A percentile compares a stretch with the other conserved stretches of the same genome.
These are phyloP conservation scores for Boletus rex-veris DNA, from an alignment of 768 basidiomycete species.

Conservation along the genomic window DNA sequence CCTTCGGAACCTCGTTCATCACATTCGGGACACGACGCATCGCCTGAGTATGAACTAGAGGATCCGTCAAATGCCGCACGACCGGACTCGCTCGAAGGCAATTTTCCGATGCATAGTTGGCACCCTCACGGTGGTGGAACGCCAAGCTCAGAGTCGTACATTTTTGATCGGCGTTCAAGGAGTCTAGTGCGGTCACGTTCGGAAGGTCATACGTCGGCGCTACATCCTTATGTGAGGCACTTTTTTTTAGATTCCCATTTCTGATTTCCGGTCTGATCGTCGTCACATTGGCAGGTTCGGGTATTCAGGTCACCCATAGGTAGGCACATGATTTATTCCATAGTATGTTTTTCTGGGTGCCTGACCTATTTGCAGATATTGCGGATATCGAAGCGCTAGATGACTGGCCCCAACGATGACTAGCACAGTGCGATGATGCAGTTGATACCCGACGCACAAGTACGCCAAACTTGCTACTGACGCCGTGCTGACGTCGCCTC, in stretches of 20 bases:
- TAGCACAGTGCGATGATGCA: neutral
- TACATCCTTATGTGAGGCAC: slow-evolving; percentile 31
- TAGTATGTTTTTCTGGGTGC: neutral
- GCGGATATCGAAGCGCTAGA: slow-evolving; percentile 27
- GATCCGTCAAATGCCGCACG: slow-evolving; percentile 14
- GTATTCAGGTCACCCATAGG: slow-evolving; percentile 33
- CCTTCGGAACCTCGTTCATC: slow-evolving; percentile 18
- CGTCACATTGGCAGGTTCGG: slow-evolving; percentile 20
- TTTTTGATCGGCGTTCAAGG: slow-evolving; percentile 29
- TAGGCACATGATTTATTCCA: slow-evolving; percentile 5
- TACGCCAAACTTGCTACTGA: neutral
- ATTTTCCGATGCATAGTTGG: slow-evolving; percentile 26
- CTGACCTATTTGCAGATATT: slow-evolving; percentile 22
- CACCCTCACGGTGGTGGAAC: slow-evolving; percentile 9
- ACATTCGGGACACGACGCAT: slow-evolving; percentile 30
- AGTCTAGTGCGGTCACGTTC: slow-evolving; percentile 29
- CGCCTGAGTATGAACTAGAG: slow-evolving; percentile 41
- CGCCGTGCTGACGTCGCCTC: neutral
- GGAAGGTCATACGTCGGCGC: slow-evolving; percentile 21
- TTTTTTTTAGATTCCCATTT: neutral
- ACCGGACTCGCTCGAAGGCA: slow-evolving; percentile 21
- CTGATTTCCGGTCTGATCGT: slow-evolving; percentile 8
- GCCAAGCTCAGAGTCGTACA: slow-evolving; percentile 18
- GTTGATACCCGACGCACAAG: slow-evolving; percentile 1
- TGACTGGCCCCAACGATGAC: slow-evolving; percentile 20